Conservation (phyloP, 2,329 filamentous ascomycete genomes). For the Colletotrichum godetiae region DNA sequence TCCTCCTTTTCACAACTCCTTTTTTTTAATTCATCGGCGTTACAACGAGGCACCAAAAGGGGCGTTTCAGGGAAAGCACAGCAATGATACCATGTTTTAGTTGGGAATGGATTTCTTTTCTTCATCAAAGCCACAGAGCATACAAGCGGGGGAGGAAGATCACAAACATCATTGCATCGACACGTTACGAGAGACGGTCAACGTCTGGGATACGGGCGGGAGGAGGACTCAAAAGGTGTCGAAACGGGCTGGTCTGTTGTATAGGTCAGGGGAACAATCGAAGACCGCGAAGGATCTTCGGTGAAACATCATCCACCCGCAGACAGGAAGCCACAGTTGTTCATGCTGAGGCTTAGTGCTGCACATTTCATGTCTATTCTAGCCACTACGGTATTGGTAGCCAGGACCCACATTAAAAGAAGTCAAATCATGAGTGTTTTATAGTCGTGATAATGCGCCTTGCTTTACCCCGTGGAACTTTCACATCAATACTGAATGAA, state of each 20-base stretch:
- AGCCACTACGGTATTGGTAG: conserved; percentile 16
- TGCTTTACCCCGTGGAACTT: too few relatives aligned
- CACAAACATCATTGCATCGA: background rate
- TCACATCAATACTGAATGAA: too few relatives aligned
- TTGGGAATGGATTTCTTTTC: background rate
- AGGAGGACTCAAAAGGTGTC: background rate
- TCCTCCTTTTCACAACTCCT: background rate
- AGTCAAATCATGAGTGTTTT: background rate
- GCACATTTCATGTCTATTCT: background rate
- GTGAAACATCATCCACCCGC: background rate
- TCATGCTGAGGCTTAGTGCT: background rate
- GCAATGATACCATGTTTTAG: conserved; percentile 32
- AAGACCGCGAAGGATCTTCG: background rate
- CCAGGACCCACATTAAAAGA: background rate
- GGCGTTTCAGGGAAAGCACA: conserved; percentile 17
- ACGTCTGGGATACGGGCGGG: background rate
- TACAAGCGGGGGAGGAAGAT: background rate
- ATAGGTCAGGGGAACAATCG: background rate
- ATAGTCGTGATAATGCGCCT: background rate
- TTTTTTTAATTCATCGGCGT: conserved; percentile 5
- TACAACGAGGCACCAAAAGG: conserved; percentile 15
- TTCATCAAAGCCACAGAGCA: background rate
- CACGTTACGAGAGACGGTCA: conserved; percentile 2
- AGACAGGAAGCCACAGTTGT: background rate
- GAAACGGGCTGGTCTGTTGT: background rate